Percentiles rank a stretch among this genome's conserved stretches.
Evolutionary conservation across 495 filamentous ascomycete species (phyloP).

Genomic region (Xylaria sp.): DNA sequence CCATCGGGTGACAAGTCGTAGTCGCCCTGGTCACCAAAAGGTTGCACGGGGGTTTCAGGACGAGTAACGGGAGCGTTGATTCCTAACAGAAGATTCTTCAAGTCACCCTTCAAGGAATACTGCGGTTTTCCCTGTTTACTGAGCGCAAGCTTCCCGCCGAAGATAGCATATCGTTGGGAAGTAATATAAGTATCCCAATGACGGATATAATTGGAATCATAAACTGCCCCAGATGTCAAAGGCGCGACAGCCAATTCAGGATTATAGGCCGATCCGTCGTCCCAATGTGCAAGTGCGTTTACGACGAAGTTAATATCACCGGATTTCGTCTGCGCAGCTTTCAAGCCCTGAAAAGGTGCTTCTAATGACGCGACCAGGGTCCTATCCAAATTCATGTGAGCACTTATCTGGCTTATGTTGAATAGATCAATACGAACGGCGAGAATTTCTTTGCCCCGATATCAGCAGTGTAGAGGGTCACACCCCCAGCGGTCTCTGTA

Average conservation of each 20-base stretch:
- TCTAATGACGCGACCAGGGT: slow-evolving; percentile 17
- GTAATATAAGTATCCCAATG: slow-evolving; percentile 69
- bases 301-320: slow-evolving; percentile 23
- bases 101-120: slow-evolving; percentile 9
- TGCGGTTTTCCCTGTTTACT: slow-evolving; percentile 29
- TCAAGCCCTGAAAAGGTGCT: slow-evolving; percentile 22
- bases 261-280: slow-evolving; percentile 51
- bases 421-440: slow-evolving; percentile 14
- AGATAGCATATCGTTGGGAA: slow-evolving; percentile 68
- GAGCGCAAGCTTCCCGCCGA: slow-evolving; percentile 58
- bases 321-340: slow-evolving; percentile 18
- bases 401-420: background rate
- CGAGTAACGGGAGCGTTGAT: slow-evolving; percentile 24
- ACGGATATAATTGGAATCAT: slow-evolving; percentile 64
- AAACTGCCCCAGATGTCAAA: slow-evolving; percentile 59
- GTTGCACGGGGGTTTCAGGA: slow-evolving; percentile 50
- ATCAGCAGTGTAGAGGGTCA: slow-evolving; percentile 23
- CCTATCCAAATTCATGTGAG: slow-evolving; percentile 12
- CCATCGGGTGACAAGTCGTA: slow-evolving; percentile 52
- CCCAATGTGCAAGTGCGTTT: slow-evolving; percentile 16
- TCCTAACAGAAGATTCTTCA: slow-evolving; percentile 22
- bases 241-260: slow-evolving; percentile 52
- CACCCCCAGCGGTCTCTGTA: slow-evolving; percentile 15
- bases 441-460: slow-evolving; percentile 18
- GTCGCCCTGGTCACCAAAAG: slow-evolving; percentile 48